Evolutionary conservation across 2,329 filamentous ascomycete species (phyloP).

Genomic region (Aspergillus aculeatus): DNA sequence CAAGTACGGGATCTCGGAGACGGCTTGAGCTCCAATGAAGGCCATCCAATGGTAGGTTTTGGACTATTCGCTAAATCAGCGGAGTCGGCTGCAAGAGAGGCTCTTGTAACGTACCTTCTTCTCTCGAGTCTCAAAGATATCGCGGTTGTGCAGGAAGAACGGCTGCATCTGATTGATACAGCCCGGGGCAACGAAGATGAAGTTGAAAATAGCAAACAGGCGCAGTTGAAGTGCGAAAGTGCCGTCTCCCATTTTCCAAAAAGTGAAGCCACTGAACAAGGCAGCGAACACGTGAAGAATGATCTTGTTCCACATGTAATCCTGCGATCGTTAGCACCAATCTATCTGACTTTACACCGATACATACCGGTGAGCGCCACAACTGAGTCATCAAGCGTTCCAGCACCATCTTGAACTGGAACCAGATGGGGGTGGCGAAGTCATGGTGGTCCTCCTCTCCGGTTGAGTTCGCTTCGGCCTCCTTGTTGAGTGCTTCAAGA

Average conservation of each 20-base stretch:
- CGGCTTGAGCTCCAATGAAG: constrained; percentile 55
- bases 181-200: constrained; percentile 61
- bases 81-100: not conserved
- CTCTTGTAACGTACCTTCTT: constrained; percentile 45
- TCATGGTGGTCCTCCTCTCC: constrained; percentile 35
- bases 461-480: constrained; percentile 17
- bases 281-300: constrained; percentile 55
- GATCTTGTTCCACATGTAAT: constrained; percentile 50
- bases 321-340: constrained; percentile 17
- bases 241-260: constrained; percentile 58
- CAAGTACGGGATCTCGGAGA: constrained; percentile 50
- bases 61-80: constrained; percentile 30
- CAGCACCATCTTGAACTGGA: constrained; percentile 39
- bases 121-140: constrained; percentile 60
- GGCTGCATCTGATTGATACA: constrained; percentile 60
- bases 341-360: no score
- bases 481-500: constrained; percentile 28
- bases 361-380: constrained; percentile 35
- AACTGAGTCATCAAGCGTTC: constrained; percentile 34
- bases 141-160: constrained; percentile 56
- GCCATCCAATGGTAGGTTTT: constrained; percentile 63
- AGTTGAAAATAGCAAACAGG: constrained; percentile 62
- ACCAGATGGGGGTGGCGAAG: constrained; percentile 41
- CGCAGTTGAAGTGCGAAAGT: constrained; percentile 54
- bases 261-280: constrained; percentile 62